Conservation (phyloP, 768 basidiomycete genomes). For the Lanmaoa rubissima region DNA sequence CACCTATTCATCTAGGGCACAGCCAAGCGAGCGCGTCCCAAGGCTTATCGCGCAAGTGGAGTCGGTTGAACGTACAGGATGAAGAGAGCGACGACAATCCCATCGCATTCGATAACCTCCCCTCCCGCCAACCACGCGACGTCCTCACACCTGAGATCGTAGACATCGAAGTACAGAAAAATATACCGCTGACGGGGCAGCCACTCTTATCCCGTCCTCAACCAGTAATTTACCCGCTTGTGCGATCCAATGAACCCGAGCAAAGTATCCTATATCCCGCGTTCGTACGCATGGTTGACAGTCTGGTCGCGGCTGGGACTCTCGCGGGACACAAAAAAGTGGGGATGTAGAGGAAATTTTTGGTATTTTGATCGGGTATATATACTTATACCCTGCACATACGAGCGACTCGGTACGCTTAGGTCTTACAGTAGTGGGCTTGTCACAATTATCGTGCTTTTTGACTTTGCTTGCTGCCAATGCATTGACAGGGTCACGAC, state of each 20-base stretch:
- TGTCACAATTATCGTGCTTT: too few relatives aligned
- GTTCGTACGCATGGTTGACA: slow-evolving; percentile 26
- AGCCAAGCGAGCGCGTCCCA: slow-evolving; percentile 15
- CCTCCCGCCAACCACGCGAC: background rate
- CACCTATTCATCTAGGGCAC: slow-evolving; percentile 3
- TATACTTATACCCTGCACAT: background rate
- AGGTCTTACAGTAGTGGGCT: background rate
- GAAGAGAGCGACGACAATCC: slow-evolving; percentile 12
- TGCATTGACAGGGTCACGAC: too few relatives aligned
- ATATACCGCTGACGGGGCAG: background rate
- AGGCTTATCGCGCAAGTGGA: slow-evolving; percentile 32
- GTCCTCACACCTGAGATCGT: background rate
- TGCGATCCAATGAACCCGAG: slow-evolving; percentile 7
- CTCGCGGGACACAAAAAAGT: slow-evolving; percentile 3
- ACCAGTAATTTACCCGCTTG: slow-evolving; percentile 14
- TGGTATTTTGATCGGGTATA: background rate
- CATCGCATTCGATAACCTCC: slow-evolving; percentile 26
- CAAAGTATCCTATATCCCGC: slow-evolving; percentile 21
- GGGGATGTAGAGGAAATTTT: background rate
- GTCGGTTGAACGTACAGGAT: slow-evolving; percentile 26
- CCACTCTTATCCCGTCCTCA: slow-evolving; percentile 26
- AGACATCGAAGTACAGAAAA: slow-evolving; percentile 16
- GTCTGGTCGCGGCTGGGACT: slow-evolving; percentile 17
- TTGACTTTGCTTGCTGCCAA: too few relatives aligned
- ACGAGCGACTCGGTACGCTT: background rate